Base-by-base conservation (phyloP, 805 yeast species). In the Ogataea nakhonphanomensis region DNA sequence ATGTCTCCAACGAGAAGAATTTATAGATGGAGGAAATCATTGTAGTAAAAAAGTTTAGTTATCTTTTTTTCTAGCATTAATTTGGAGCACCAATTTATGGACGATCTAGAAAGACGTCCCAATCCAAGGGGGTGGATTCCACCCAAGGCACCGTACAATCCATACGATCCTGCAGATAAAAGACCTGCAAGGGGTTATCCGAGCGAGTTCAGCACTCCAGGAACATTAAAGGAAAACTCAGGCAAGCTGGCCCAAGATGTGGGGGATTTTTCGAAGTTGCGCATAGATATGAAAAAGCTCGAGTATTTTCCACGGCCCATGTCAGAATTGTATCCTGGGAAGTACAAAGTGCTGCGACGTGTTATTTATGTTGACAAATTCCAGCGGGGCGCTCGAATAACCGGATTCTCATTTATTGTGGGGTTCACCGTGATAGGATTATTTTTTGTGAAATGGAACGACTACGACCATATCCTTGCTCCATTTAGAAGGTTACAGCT, bases 161-260 rank as follows among this genome's bases (percentile, higher is more conserved):
- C 95, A 6, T 87, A 79, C 54, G 95, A 86, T 55, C 84, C 90
- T 0, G 63, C 74, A 1, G 95, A 86, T 55, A 57, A 67, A 29
- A 69, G 95, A 33, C 95, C 95, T 0, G 75, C 95, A 0, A 79
- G 80, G 55, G 95, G 95, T 2, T 86, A 87, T 49, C 95, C 95
- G 1, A 80, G 89, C 20, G 95, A 86, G 58, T 87, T 72, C 65
- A 70, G 74, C 42, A 63, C 80, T 1, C 91, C 93, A 0, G 81
- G 85, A 1, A 66, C 69, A 30, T 69, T 75, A 24, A 78, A 84
- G 21, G 58, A 62, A 13, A 78, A 57, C 39, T 47, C 54, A 3
- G 63, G 64, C 3, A 46, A 48, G 7, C 62, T 79, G n/a, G 89
- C 90, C 3, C 71, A 71, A 50, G 79, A 74, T 50, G 79, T 86